Evolutionary conservation across 352 stramenopile species (phyloP).

Genomic region (Pythium sukuiense): DNA sequence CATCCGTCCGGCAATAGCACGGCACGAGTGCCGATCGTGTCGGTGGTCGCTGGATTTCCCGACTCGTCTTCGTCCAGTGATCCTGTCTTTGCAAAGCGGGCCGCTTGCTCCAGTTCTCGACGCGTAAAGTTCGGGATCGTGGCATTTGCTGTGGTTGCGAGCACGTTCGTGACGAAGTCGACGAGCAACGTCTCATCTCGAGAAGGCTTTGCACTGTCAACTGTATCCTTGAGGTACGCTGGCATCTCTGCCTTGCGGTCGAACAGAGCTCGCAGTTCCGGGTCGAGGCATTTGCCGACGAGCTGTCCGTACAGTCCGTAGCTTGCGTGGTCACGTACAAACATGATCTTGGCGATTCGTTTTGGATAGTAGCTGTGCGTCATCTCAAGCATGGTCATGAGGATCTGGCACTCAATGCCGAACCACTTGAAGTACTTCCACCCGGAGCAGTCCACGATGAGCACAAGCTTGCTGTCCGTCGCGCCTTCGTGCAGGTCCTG

Average conservation of each 20-base stretch:
- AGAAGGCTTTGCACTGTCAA: background rate
- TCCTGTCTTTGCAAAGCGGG: constrained; percentile 31
- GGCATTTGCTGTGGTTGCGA: constrained; percentile 33
- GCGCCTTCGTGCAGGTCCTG: constrained; percentile 33
- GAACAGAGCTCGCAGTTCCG: constrained; percentile 6
- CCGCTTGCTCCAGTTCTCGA: constrained; percentile 36
- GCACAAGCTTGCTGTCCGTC: constrained; percentile 30
- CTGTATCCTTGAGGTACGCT: background rate
- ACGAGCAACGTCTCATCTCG: constrained; percentile 30
- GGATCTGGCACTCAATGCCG: constrained; percentile 26
- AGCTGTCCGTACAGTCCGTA: constrained; percentile 23
- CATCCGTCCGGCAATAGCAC: constrained; percentile 14
- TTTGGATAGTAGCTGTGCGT: constrained; percentile 31
- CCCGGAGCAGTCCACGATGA: constrained; percentile 34
- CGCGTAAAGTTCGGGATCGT: constrained; percentile 36
- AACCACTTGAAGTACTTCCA: constrained; percentile 36
- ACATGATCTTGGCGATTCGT: constrained; percentile 26
- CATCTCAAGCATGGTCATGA: constrained; percentile 28
- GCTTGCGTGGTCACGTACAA: constrained; percentile 21
- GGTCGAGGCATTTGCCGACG: constrained; percentile 9
- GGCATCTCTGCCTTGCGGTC: background rate
- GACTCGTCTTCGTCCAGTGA: constrained; percentile 15
- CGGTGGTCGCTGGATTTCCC: background rate
- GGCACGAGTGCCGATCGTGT: constrained; percentile 21
- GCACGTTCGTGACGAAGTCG: constrained; percentile 31